phyloP scores from a whole-genome alignment of 2,329 filamentous ascomycete genomes.

The Fusarium fujikuroi region DNA sequence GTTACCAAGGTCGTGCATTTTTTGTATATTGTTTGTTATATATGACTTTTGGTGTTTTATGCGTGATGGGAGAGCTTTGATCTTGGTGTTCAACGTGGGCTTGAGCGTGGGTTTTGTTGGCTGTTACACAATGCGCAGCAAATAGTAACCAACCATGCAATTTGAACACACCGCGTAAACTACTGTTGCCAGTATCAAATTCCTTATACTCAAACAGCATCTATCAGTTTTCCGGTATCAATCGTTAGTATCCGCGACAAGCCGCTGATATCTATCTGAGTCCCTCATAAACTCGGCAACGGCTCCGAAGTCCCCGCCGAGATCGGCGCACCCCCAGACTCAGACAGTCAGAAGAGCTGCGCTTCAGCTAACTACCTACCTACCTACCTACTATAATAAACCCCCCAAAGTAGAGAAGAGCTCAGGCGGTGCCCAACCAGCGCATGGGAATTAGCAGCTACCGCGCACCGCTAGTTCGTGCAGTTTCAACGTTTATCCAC shows the following conservation, averaged over 20 bases:
- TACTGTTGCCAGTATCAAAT: background rate
- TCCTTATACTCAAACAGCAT: background rate
- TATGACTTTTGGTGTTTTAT: background rate
- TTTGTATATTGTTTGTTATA: background rate
- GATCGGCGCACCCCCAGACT: conserved; percentile 20
- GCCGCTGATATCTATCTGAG: conserved; percentile 6
- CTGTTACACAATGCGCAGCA: background rate
- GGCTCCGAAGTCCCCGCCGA: conserved; percentile 27
- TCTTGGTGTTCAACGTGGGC: background rate
- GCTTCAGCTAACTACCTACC: background rate
- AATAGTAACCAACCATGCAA: background rate
- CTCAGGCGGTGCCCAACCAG: conserved; percentile 22
- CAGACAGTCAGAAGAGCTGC: background rate
- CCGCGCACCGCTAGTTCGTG: background rate
- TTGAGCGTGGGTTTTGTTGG: background rate
- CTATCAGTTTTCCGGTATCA: background rate
- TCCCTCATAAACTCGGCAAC: conserved; percentile 10
- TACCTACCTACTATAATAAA: too few species aligned
- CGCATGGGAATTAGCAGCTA: conserved; percentile 23
- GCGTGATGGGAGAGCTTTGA: background rate
- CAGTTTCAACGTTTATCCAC: conserved; percentile 7
- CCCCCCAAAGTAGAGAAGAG: background rate
- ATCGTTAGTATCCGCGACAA: conserved; percentile 17
- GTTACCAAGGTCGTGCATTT: background rate
- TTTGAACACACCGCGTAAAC: background rate